Evolutionary conservation across 345 rosid species (phyloP), one percentile per base, ranked within the genome.

Genomic region (Gossypium raimondii): DNA sequence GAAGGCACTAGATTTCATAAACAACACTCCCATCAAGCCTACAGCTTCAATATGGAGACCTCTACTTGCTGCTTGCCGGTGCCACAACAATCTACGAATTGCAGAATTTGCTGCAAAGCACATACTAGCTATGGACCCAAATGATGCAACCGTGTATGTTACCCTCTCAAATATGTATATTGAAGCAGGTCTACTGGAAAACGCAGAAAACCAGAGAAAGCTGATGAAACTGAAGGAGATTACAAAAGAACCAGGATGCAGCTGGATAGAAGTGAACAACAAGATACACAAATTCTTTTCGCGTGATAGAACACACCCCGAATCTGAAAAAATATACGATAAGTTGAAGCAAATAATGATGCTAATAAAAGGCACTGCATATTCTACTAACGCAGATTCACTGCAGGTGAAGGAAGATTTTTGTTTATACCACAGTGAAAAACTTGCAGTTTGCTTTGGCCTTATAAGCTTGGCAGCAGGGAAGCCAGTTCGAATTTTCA

Each of bases 1-100:
- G 59, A 72, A 41, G 18, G 79, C 82, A 24, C 51, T 80, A 34
- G 73, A 66, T 58, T 76, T 63, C 64, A 77, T 77, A 27, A 81
- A 50, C 27, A 70, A 70, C 70, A 59, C 71, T 66, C 78, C 78
- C 27, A 70, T 58, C 64, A 74, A 77, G 60, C 81, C 81, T 64
- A 81, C 80, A 17, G 74, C 83, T 63, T 18, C 73, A 2, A 74
- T 81, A 65, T 77, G 78, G 83, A 81, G 56, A 70, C 83, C 81
- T 12, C 60, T 77, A 56, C 71, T 81, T n/a, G 83, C 81, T 64
- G 83, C 81, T 75, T 65, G 83, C 51, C 14, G 83, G 66, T 62
- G 78, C 78, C 81, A 77, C 65, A 70, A 38, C 22, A 58, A 81
- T 55, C 55, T 77, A 41, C 41, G 14, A 67, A 76, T 80, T 73